phyloP scores from a whole-genome alignment of 2,329 filamentous ascomycete genomes.

The Aspergillus tubingensis region DNA sequence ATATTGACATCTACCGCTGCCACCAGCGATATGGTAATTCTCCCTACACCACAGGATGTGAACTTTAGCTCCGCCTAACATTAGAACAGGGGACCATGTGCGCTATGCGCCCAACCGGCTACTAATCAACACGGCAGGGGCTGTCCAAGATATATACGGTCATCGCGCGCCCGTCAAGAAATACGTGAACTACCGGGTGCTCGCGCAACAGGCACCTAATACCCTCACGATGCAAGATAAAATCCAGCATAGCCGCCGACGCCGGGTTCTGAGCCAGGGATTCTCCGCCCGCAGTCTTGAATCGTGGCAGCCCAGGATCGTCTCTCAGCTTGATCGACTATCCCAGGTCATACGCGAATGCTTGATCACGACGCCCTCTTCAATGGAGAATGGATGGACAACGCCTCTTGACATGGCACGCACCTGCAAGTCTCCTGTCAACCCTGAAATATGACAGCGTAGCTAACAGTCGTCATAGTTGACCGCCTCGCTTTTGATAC shows the following conservation, averaged over 20 bases:
- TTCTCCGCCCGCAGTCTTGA: background rate
- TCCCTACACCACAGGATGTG: no score
- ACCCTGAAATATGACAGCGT: no score
- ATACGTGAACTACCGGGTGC: background rate
- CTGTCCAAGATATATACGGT: background rate
- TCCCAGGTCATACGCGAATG: background rate
- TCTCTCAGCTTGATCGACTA: background rate
- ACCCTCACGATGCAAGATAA: background rate
- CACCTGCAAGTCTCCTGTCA: background rate
- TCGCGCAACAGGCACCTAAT: background rate
- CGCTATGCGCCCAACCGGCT: background rate
- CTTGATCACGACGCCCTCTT: background rate
- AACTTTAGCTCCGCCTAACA: no score
- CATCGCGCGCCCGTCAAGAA: background rate
- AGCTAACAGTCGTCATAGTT: background rate
- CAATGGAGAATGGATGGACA: background rate
- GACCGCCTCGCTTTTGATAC: background rate
- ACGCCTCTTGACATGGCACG: background rate
- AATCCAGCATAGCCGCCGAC: background rate
- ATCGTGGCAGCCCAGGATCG: background rate
- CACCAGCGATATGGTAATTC: conserved; percentile 38
- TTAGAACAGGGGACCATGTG: background rate
- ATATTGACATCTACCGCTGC: conserved; percentile 36
- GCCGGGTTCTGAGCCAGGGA: background rate
- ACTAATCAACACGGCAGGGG: background rate